A percentile compares a stretch with the other conserved stretches of the same genome.
phyloP scores from a whole-genome alignment of 768 basidiomycete species.

The Naganishia onofrii region DNA sequence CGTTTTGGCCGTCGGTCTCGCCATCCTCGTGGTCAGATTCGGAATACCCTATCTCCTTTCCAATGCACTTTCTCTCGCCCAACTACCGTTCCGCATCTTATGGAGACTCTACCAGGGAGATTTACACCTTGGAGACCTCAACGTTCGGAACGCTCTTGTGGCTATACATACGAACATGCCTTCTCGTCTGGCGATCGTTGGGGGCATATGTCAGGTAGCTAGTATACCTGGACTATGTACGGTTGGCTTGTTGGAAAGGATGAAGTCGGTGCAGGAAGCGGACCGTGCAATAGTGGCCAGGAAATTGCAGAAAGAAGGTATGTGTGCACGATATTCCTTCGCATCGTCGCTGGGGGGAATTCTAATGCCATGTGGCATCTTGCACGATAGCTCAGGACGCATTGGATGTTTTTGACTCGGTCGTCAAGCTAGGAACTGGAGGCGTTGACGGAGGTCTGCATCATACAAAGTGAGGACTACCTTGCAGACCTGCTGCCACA shows the following conservation, averaged over 20 bases:
- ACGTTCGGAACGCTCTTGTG: background rate
- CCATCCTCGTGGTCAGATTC: background rate
- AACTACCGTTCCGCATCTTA: background rate
- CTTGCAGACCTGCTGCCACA: background rate
- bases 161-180: background rate
- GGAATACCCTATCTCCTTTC: slow-evolving; percentile 9
- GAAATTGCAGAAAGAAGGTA: slow-evolving; percentile 30
- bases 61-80: background rate
- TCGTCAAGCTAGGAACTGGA: slow-evolving; percentile 29
- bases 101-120: slow-evolving; percentile 9
- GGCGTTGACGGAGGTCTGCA: slow-evolving; percentile 31
- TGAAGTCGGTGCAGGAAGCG: slow-evolving; percentile 9
- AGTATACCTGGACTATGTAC: slow-evolving; percentile 6
- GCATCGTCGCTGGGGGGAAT: background rate
- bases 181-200: slow-evolving; percentile 1
- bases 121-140: background rate
- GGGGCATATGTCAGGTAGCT: background rate
- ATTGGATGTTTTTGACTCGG: slow-evolving; percentile 29
- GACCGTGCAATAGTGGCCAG: slow-evolving; percentile 24
- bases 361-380: background rate
- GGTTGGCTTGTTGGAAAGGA: background rate
- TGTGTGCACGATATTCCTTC: background rate
- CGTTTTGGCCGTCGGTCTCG: background rate
- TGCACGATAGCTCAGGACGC: slow-evolving; percentile 19
- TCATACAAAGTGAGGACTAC: slow-evolving; percentile 27